These are phyloP conservation scores for Daucus carota DNA, from an alignment of 129 eudicot genomes.

Conservation along the genomic window DNA sequence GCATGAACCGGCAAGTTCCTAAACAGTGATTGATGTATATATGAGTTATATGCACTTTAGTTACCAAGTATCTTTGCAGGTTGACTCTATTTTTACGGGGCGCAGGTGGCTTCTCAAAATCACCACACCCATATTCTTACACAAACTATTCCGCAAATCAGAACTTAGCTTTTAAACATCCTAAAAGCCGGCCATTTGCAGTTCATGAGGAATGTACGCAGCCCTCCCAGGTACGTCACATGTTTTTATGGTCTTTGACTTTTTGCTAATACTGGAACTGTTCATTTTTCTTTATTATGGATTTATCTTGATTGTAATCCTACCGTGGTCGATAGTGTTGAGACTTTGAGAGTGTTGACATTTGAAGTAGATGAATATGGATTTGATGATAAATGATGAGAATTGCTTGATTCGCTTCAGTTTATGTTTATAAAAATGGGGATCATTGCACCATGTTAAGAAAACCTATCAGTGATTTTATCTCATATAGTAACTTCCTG, in stretches of 20 bases:
- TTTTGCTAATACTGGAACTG: not conserved
- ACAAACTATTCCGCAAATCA: slow-evolving; percentile 42
- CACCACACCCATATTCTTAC: slow-evolving; percentile 67
- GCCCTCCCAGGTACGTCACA: slow-evolving; percentile 68
- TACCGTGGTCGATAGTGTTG: not conserved
- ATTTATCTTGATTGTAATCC: not conserved
- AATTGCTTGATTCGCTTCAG: not conserved
- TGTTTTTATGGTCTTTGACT: not conserved
- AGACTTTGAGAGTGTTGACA: not conserved
- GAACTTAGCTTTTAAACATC: slow-evolving; percentile 36
- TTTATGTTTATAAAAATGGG: not conserved
- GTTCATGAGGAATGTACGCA: slow-evolving; percentile 70
- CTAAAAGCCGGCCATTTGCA: slow-evolving; percentile 62
- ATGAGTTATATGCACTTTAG: slow-evolving; percentile 16
- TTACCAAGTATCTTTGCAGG: slow-evolving; percentile 28
- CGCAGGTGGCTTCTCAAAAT: slow-evolving; percentile 93
- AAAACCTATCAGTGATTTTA: not conserved
- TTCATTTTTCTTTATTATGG: not conserved
- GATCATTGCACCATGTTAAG: not conserved
- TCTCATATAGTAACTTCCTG: not conserved
- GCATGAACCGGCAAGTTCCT: slow-evolving; percentile 70
- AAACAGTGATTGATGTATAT: slow-evolving; percentile 1
- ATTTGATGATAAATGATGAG: not conserved
- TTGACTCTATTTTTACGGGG: slow-evolving; percentile 64
- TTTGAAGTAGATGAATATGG: not conserved